phyloP scores from a whole-genome alignment of 495 filamentous ascomycete genomes.

The Aspergillus ostianus region DNA sequence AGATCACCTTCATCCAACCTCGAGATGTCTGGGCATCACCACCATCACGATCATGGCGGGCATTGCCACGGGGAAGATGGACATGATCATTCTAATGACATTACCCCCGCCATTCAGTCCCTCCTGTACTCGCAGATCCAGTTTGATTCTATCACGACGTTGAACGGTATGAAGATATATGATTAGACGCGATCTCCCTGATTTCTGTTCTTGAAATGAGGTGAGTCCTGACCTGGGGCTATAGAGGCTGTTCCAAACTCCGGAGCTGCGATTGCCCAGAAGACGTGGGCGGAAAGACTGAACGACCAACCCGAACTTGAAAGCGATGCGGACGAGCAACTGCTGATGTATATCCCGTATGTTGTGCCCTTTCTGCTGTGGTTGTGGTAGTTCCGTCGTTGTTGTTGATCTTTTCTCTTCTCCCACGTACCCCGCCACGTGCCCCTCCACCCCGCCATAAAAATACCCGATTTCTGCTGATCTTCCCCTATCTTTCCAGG shows the following conservation, averaged over 20 bases:
- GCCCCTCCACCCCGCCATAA: conserved; percentile 21
- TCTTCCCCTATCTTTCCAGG: conserved; percentile 41
- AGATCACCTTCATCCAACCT: neutral
- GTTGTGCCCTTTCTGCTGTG: conserved; percentile 26
- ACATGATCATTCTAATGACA: conserved; percentile 87
- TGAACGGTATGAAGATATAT: conserved; percentile 59
- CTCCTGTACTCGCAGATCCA: conserved; percentile 88
- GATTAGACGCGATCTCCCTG: neutral
- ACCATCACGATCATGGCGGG: conserved; percentile 42
- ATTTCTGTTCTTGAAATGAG: neutral
- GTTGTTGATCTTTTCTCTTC: conserved; percentile 2
- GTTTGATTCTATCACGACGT: conserved; percentile 78
- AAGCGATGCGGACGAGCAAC: conserved; percentile 88
- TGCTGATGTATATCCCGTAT: conserved; percentile 90
- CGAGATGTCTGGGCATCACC: conserved; percentile 43
- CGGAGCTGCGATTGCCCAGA: conserved; percentile 75
- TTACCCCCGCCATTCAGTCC: conserved; percentile 82
- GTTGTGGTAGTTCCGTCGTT: no score
- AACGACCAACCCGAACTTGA: conserved; percentile 67
- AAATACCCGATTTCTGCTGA: conserved; percentile 4
- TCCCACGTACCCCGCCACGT: conserved; percentile 24
- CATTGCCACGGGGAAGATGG: conserved; percentile 42
- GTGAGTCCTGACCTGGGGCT: conserved; percentile 11
- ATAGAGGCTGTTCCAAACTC: conserved; percentile 59
- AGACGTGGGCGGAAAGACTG: conserved; percentile 83